Evolutionary conservation across 139 green algal species (phyloP).

Genomic region (Tetraselmis striata): DNA sequence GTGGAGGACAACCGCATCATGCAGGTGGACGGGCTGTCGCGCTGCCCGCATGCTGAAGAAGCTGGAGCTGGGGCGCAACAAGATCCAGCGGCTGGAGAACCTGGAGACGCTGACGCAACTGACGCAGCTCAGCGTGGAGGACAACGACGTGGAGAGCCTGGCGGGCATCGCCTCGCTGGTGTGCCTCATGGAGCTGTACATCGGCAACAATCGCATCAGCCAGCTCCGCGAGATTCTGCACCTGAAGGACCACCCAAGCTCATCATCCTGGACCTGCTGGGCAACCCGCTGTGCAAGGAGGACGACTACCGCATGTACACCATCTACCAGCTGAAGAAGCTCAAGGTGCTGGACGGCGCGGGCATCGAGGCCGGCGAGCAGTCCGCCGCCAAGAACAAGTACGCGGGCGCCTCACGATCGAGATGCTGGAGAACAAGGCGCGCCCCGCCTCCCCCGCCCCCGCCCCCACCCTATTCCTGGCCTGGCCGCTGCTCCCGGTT

Average conservation of each 20-base stretch:
- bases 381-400: conserved; percentile 44
- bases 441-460: too few relatives aligned
- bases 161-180: conserved; percentile 31
- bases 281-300: conserved; percentile 34
- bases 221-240: conserved; percentile 52
- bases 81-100: conserved; percentile 10
- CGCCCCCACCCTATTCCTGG: too few relatives aligned
- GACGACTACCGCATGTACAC: conserved; percentile 56
- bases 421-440: too few relatives aligned
- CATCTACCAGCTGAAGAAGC: conserved; percentile 56
- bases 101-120: conserved; percentile 16
- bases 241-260: conserved; percentile 52
- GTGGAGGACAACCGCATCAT: conserved; percentile 49
- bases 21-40: conserved; percentile 27
- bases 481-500: too few relatives aligned
- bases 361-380: conserved; percentile 51
- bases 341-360: conserved; percentile 69
- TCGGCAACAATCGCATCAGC: conserved; percentile 43
- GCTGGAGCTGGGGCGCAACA: conserved; percentile 28
- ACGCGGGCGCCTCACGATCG: too few relatives aligned
- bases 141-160: conserved; percentile 55
- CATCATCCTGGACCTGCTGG: conserved; percentile 66
- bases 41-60: conserved; percentile 24
- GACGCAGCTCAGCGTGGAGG: conserved; percentile 48
- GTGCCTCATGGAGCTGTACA: conserved; percentile 66